Evolutionary conservation across 2,329 filamentous ascomycete species (phyloP).

Genomic region (Paraconiothyrium sp.): DNA sequence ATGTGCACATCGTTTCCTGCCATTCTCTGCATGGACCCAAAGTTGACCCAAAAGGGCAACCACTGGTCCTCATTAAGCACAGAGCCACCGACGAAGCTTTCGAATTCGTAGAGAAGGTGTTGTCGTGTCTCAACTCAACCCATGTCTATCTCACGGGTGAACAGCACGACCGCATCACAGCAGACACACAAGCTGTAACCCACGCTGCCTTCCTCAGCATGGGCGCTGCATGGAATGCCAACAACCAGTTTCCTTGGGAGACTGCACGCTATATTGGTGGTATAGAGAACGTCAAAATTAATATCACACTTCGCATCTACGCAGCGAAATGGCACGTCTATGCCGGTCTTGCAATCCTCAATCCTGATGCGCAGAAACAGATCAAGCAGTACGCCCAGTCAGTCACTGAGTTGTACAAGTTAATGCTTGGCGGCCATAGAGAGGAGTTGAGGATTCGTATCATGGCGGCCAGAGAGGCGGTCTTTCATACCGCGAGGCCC

Average conservation of each 20-base stretch:
- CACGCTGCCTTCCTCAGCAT: slow-evolving; percentile 96
- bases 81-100: slow-evolving; percentile 82
- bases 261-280: slow-evolving; percentile 94
- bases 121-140: slow-evolving; percentile 85
- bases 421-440: slow-evolving; percentile 89
- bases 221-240: slow-evolving; percentile 97
- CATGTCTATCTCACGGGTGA: slow-evolving; percentile 86
- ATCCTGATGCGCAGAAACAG: slow-evolving; percentile 89
- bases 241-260: slow-evolving; percentile 96
- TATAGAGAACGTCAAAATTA: slow-evolving; percentile 99
- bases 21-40: slow-evolving; percentile 95
- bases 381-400: slow-evolving; percentile 93
- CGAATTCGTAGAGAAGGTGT: slow-evolving; percentile 79
- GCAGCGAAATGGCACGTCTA: slow-evolving; percentile 99
- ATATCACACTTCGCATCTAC: slow-evolving; percentile 96
- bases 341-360: slow-evolving; percentile 94
- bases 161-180: slow-evolving; percentile 95
- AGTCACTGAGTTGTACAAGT: slow-evolving; percentile 93
- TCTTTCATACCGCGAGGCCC: slow-evolving; percentile 45
- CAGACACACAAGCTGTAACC: slow-evolving; percentile 97
- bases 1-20: slow-evolving; percentile 94
- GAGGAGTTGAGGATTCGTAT: slow-evolving; percentile 79
- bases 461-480: slow-evolving; percentile 78
- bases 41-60: slow-evolving; percentile 88
- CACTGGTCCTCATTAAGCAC: slow-evolving; percentile 93